Conservation (phyloP, 345 rosid genomes). For the Arabis alpina region DNA sequence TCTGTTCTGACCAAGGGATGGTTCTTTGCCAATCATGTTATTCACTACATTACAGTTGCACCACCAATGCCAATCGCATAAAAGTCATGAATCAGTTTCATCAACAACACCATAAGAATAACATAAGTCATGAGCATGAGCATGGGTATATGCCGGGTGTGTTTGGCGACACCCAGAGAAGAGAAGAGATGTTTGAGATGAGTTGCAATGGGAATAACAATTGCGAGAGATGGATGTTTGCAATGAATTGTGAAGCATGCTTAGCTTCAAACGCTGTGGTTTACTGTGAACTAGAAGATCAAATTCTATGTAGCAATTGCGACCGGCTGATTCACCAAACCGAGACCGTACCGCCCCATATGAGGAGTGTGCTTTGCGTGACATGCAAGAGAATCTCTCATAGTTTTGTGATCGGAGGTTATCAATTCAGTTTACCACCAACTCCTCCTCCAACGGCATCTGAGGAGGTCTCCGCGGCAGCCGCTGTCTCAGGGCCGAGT, state of each 20-base stretch:
- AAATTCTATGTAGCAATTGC: neutral
- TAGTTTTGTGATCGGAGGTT: neutral
- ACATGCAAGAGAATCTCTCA: constrained; percentile 5
- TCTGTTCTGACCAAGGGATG: no score
- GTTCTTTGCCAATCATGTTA: no score
- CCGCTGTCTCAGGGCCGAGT: no score
- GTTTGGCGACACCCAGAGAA: no score
- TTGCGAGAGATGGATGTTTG: constrained; percentile 24
- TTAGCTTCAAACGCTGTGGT: constrained; percentile 7
- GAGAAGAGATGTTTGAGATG: constrained; percentile 8
- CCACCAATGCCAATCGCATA: no score
- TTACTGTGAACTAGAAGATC: neutral
- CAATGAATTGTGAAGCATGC: neutral
- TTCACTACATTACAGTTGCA: no score
- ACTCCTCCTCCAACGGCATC: neutral
- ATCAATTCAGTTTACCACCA: neutral
- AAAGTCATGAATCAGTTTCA: no score
- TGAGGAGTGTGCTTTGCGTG: constrained; percentile 8
- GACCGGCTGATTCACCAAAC: neutral
- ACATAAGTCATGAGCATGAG: no score
- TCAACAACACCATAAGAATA: no score
- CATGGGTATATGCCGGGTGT: no score
- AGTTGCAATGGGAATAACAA: neutral
- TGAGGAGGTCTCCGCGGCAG: no score
- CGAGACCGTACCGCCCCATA: neutral